Conservation (phyloP, 192 early-diverging fungal species). For the Helicostylum pulchrum region DNA sequence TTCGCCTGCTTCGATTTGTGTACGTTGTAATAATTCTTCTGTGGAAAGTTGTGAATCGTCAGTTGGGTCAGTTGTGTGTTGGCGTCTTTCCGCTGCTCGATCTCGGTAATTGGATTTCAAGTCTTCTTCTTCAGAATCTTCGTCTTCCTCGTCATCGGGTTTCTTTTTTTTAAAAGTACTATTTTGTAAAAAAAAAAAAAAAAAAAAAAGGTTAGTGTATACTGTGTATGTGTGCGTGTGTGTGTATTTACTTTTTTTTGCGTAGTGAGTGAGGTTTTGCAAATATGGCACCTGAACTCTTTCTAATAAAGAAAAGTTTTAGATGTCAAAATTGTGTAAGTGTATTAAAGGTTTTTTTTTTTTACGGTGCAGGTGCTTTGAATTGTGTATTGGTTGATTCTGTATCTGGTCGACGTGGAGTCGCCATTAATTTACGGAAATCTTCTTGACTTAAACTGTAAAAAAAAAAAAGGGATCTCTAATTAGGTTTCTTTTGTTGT, state of each 20-base stretch:
- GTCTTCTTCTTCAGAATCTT: constrained; percentile 7
- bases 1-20: constrained; percentile 37
- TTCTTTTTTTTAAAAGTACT: constrained; percentile 25
- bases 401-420: constrained; percentile 51
- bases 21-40: constrained; percentile 55
- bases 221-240: background rate
- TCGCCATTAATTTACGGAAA: constrained; percentile 71
- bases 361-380: constrained; percentile 24
- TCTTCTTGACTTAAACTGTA: constrained; percentile 72
- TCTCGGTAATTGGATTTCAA: constrained; percentile 70
- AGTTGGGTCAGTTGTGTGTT: constrained; percentile 34
- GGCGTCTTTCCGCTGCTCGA: constrained; percentile 85
- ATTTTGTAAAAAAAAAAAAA: constrained; percentile 26
- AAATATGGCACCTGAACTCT: constrained; percentile 40
- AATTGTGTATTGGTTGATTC: constrained; percentile 34
- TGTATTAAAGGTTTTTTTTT: background rate
- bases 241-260: constrained; percentile 39
- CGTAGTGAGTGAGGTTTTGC: constrained; percentile 41
- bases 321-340: background rate
- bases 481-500: no score
- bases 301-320: constrained; percentile 19
- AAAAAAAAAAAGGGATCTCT: background rate
- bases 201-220: constrained; percentile 12
- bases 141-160: background rate
- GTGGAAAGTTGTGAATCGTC: constrained; percentile 66